phyloP scores from a whole-genome alignment of 1,284 basidiomycete species.

The Ustilago bromivora region DNA sequence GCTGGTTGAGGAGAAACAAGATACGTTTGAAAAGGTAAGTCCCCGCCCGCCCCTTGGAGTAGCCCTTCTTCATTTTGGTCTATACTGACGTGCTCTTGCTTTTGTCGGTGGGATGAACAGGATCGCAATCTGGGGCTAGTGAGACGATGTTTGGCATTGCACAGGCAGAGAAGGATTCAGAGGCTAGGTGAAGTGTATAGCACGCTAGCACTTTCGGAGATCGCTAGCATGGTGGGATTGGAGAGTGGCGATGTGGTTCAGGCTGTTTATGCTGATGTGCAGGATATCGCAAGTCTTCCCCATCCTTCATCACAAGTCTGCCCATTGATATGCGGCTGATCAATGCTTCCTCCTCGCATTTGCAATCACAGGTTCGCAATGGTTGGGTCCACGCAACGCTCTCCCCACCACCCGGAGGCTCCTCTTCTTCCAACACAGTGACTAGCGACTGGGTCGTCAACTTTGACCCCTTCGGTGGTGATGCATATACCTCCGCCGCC shows the following conservation, averaged over 20 bases:
- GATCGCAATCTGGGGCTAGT: constrained; percentile 81
- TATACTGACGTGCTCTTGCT: not conserved
- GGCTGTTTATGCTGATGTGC: constrained; percentile 75
- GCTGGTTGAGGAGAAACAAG: constrained; percentile 26
- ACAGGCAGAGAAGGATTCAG: constrained; percentile 80
- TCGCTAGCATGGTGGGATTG: constrained; percentile 75
- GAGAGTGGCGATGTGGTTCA: constrained; percentile 72
- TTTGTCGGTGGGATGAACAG: not conserved
- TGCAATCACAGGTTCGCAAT: constrained; percentile 28
- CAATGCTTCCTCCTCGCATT: not conserved
- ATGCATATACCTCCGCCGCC: constrained; percentile 26
- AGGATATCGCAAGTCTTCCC: constrained; percentile 77
- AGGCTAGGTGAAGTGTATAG: constrained; percentile 83
- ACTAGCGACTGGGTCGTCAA: constrained; percentile 29
- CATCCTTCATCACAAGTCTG: too few species aligned
- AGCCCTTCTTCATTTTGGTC: constrained; percentile 57
- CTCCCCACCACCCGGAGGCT: constrained; percentile 10
- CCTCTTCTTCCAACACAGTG: constrained; percentile 6
- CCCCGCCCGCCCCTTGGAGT: not conserved
- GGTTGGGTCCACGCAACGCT: constrained; percentile 36
- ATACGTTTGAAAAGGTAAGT: constrained; percentile 24
- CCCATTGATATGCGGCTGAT: not conserved
- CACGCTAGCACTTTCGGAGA: constrained; percentile 78
- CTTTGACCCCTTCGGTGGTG: constrained; percentile 34
- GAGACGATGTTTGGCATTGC: constrained; percentile 76